Evolutionary conservation across 441 rosid genomes (phyloP).

Genomic region (Omphalea diandra): DNA sequence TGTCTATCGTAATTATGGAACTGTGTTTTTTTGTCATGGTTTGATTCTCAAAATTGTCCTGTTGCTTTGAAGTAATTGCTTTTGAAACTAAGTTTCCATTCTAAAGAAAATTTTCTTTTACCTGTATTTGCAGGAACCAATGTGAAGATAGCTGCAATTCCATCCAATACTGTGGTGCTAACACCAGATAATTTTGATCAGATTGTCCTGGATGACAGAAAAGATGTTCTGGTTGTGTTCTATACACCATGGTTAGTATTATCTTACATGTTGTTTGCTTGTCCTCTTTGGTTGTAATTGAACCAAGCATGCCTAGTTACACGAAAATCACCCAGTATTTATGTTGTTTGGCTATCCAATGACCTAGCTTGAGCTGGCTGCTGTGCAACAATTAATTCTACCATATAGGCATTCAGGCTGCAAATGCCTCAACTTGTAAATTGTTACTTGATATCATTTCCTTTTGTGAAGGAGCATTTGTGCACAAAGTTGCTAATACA

Average conservation of each 20-base stretch:
- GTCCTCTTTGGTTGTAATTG: background rate
- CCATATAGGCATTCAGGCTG: background rate
- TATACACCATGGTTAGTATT: constrained; percentile 85
- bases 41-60: background rate
- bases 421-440: background rate
- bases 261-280: background rate
- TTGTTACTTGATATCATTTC: background rate
- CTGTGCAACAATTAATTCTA: background rate
- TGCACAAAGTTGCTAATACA: too few relatives aligned
- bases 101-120: background rate
- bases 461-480: background rate
- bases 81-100: background rate
- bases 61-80: background rate
- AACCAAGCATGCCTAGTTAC: background rate
- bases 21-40: background rate
- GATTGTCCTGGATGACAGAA: constrained; percentile 74
- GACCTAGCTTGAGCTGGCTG: background rate
- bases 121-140: constrained; percentile 57
- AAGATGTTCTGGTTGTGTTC: constrained; percentile 90
- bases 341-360: constrained; percentile 5
- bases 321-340: background rate
- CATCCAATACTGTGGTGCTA: constrained; percentile 68
- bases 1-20: background rate
- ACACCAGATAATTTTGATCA: constrained; percentile 64
- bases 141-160: constrained; percentile 68